Base-by-base conservation (phyloP, 768 basidiomycete genomes). In the Russula vinacea region DNA sequence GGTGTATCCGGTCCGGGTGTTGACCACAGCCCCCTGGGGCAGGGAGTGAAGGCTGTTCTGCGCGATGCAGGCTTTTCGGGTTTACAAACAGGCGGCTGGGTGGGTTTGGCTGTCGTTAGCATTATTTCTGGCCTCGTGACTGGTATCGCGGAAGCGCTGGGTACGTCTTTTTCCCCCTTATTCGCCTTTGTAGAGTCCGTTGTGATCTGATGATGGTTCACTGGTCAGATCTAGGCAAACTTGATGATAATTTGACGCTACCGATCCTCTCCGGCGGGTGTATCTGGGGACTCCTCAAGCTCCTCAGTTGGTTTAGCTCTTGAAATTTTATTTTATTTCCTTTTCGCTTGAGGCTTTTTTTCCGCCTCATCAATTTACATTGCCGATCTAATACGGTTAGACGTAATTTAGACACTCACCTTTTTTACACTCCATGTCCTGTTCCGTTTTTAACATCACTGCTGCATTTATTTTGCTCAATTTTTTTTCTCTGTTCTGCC, bases 231-330 rank as follows among this genome's bases (percentile, higher is more conserved):
- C 78, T 96, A 2, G 92, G 92, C 19, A 83, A 81, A 0, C 73
- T 93, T 45, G 94, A 97, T 70, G 94, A 97, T 72, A 96, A 97
- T 73, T 74, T 97, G 26, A 95, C 92, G 9, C 76, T 97, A 29
- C 94, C 94, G 4, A 86, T 96, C 71, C 84, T 95, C 60, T 87
- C 92, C 7, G 94, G 94, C 2, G 89, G 84, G 2, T 80, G 83
- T 68, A 73, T 87, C 35, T 87, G 84, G 84, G 79, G 78, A 3
- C 78, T 83, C 29, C 79, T 80, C 75, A 79, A 77, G 67, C 64
- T 76, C 19, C 70, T 80, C 5, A 76, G 75, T 44, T 78, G 72
- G 70, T 65, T 81, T 51, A 61, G 66, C 22, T 66, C 65, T 3
- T 71, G 53, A 58, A 44, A 37, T 9, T 9, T 9, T 4, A 4